Percentiles rank a stretch among this genome's conserved stretches.
These are phyloP conservation scores for Pleochaeta shiraiana DNA, from an alignment of 2,329 filamentous ascomycete species.

Conservation along the genomic window DNA sequence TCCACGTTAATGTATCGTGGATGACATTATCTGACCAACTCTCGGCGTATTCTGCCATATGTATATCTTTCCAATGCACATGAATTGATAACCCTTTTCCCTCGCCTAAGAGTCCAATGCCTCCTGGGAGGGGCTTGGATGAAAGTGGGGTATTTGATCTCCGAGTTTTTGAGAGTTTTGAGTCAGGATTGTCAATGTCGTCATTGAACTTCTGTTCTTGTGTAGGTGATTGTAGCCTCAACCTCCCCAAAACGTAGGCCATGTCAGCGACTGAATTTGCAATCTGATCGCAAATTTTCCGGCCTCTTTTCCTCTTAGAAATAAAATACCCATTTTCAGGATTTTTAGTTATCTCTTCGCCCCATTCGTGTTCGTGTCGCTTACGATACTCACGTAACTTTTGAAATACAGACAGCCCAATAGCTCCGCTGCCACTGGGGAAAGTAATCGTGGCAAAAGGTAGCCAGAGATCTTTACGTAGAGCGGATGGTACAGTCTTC, in stretches of 20 bases:
- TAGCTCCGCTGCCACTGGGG: conserved; percentile 25
- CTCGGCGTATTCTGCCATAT: conserved; percentile 20
- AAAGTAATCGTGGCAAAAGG: conserved; percentile 39
- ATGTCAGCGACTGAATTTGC: conserved; percentile 41
- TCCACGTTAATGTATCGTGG: conserved; percentile 14
- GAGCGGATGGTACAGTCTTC: conserved; percentile 37
- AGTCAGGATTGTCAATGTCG: not conserved
- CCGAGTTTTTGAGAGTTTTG: not conserved
- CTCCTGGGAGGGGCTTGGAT: not conserved
- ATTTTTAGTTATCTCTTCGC: conserved; percentile 22
- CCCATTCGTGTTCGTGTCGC: conserved; percentile 41
- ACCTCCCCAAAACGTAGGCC: conserved; percentile 21
- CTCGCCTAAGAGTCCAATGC: conserved; percentile 9
- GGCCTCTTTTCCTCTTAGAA: conserved; percentile 23
- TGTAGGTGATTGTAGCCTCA: conserved; percentile 4
- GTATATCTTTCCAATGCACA: conserved; percentile 19
- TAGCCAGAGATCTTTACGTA: conserved; percentile 46
- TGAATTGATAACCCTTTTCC: conserved; percentile 10
- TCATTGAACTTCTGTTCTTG: not conserved
- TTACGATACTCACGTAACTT: conserved; percentile 41
- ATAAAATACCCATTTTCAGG: conserved; percentile 8
- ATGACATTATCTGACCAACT: conserved; percentile 19
- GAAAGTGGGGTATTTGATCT: not conserved
- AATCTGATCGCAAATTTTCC: conserved; percentile 35
- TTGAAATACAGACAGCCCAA: conserved; percentile 37